Conservation (phyloP, 306 rosid genomes). For the Fagus sylvatica region DNA sequence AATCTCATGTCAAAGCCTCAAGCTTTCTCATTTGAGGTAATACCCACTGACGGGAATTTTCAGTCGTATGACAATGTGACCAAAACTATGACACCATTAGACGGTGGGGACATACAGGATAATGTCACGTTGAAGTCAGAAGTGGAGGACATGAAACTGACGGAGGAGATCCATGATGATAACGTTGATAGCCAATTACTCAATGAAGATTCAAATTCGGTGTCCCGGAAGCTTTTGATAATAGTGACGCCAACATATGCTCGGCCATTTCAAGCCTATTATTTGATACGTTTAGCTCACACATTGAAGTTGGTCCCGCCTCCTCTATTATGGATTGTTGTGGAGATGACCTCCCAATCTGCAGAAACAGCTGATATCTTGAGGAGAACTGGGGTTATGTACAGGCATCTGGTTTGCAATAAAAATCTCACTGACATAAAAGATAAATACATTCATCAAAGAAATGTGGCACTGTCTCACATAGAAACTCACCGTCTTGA, state of each 20-base stretch:
- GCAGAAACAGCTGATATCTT: slow-evolving; percentile 70
- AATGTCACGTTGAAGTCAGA: slow-evolving; percentile 40
- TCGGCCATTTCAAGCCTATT: slow-evolving; percentile 64
- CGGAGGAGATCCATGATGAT: slow-evolving; percentile 29
- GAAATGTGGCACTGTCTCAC: slow-evolving; percentile 75
- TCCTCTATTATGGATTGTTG: slow-evolving; percentile 87
- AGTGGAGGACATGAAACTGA: slow-evolving; percentile 23
- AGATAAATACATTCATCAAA: slow-evolving; percentile 58
- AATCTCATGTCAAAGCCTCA: slow-evolving; percentile 61
- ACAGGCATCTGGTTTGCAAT: slow-evolving; percentile 77
- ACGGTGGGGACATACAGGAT: slow-evolving; percentile 25
- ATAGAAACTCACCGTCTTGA: slow-evolving; percentile 85
- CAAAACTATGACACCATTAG: slow-evolving; percentile 21
- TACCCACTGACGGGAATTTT: slow-evolving; percentile 46
- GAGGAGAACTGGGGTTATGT: slow-evolving; percentile 76
- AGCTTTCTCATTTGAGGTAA: slow-evolving; percentile 58
- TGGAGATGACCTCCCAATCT: slow-evolving; percentile 80
- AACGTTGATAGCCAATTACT: slow-evolving; percentile 15
- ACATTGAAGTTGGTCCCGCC: slow-evolving; percentile 56
- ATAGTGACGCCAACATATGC: slow-evolving; percentile 69
- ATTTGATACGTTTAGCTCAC: slow-evolving; percentile 71
- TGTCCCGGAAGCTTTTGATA: slow-evolving; percentile 67
- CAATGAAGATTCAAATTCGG: slow-evolving; percentile 39
- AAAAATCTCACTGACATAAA: slow-evolving; percentile 53
- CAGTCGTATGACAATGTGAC: slow-evolving; percentile 38